Base-by-base conservation (phyloP, 2,329 filamentous ascomycete genomes). In the Penicillium sp. region DNA sequence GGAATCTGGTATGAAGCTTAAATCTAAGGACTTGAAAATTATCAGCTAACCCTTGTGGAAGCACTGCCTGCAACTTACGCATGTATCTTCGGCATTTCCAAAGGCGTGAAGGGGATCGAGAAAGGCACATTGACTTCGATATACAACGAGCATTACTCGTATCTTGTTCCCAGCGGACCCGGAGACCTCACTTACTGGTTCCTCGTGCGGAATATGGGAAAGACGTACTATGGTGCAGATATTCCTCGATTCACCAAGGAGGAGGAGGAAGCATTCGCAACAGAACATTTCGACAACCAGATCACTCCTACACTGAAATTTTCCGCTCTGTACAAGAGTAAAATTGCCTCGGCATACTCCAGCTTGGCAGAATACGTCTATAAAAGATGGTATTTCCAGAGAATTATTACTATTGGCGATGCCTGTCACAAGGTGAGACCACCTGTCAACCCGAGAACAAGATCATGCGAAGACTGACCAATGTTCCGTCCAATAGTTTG, bases 71-170 rank as follows among this genome's bases (percentile, higher is more conserved):
- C 65, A n/a, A 65, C 63, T 27, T 72, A 66, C 39, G 61, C 64
- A 27, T 66, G 65, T 38, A 60, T 72, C n/a, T 67, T 68, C 29
- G 68, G 68, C 4, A 66, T 70, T 19, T 66, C 67, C 0, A 29
- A 50, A 31, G 53, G 59, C 1, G 56, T 55, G 1, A 27, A 43
- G 4, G 57, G 61, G 2, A 29, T 65, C 19, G 56, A 61, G n/a
- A 60, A 59, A 34, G 50, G 61, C 4, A 48, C 39, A 0, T 36
- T 64, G 23, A 59, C n/a, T 9, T 62, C 56, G 10, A 55, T 64
- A 2, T 50, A 62, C 27, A 60, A 64, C 29, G 50, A 66, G 40
- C 44, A 65, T 38, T 60, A 56, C 33, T 68, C 66, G 9, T 64
- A 63, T 36, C 36, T 70, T 7, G 19, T 64, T 15, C 49, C 58